Evolutionary conservation across 345 rosid genomes (phyloP).

Genomic region (Heritiera littoralis): DNA sequence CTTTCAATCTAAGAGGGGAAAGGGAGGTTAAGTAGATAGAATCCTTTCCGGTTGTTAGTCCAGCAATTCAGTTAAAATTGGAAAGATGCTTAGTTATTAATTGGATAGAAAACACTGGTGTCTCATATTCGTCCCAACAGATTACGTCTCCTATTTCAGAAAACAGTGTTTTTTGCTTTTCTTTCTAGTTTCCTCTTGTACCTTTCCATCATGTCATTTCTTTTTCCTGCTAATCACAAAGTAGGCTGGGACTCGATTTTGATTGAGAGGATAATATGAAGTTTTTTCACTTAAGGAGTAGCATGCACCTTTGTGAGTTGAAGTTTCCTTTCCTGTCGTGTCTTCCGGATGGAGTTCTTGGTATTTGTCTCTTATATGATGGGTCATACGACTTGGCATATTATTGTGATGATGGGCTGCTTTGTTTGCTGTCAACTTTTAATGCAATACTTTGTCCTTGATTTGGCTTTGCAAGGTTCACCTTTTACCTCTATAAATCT

Average conservation of each 20-base stretch:
- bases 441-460: background rate
- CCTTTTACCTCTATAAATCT: background rate
- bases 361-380: background rate
- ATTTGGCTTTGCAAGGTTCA: conserved; percentile 1
- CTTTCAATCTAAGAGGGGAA: background rate
- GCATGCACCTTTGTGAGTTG: background rate
- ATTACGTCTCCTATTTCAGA: background rate
- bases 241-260: background rate
- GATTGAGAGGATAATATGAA: background rate
- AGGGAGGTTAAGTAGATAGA: background rate
- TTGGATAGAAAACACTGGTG: background rate
- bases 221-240: background rate
- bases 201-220: background rate
- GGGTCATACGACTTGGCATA: background rate
- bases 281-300: background rate
- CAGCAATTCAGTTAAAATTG: background rate
- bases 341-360: background rate
- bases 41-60: background rate
- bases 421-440: conserved; percentile 4
- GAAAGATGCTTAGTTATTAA: background rate
- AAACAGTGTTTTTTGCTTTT: background rate
- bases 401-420: background rate
- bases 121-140: background rate
- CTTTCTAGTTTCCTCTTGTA: background rate
- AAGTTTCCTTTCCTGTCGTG: background rate